Evolutionary conservation across 2,329 filamentous ascomycete species (phyloP), one percentile per base, ranked within the genome.

Genomic region (Aspergillus costaricaensis): DNA sequence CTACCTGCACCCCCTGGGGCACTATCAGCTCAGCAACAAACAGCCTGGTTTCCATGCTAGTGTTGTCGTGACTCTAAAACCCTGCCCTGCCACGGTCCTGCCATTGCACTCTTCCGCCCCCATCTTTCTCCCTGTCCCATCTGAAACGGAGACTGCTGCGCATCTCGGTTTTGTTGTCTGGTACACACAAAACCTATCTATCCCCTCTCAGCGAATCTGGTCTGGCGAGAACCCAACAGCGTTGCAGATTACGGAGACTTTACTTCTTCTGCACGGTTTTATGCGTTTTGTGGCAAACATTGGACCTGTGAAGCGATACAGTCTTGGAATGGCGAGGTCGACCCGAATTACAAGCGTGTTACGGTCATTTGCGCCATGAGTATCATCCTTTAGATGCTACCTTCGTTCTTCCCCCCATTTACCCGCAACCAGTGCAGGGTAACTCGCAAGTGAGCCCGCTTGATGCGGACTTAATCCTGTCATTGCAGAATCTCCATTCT

Each of bases 361-460:
- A 67, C 44, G 57, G 58, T 63, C 64, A 58, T 72, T 72, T 69
- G 67, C 67, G 64, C 66, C 55, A 71, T 73, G 68, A 65, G 21
- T 53, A 50, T 67, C 62, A 60, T 60, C 61, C 62, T 66, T 58
- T 73, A 71, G 67, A 65, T 64, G 56, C 57, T 61, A 39, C 57
- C 41, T 36, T 36, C 32, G 32, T 36, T 58, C 53, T 60, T 25
- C 65, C 57, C 57, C 65, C 57, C 49, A 52, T 63, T 62, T 52
- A 59, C 43, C 51, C 62, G 60, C 57, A 62, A 50, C 56, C 59
- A 60, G 54, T 60, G 47, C 58, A 65, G 55, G 62, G 64, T 48
- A 66, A 56, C 57, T 62, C 54, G 44, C 61, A 52, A 62, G 53
- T 64, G 61, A 65, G 56, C 62, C 62, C 56, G 54, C 51, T 53